Base-by-base conservation (phyloP, 225 moss, liverwort and hornwort species). In the Anthoceros angustus region DNA sequence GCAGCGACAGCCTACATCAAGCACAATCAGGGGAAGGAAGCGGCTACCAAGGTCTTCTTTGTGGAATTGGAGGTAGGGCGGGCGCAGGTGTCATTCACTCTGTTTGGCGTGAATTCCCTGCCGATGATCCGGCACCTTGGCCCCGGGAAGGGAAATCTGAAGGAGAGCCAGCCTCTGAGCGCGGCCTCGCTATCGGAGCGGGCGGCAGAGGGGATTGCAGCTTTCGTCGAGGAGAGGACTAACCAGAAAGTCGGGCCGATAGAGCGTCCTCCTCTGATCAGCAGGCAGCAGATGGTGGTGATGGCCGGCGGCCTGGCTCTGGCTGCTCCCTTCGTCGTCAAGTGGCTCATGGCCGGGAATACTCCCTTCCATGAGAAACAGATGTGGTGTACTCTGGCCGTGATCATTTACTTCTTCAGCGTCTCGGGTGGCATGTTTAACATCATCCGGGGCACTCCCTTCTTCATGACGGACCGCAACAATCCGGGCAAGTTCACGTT, bases 361-460 rank as follows among this genome's bases (percentile, higher is more conserved):
- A 89, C 98, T 38, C 82, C 88, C 14, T 69, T 99, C 63, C 86
- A 89, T 42, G 92, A 99, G 16, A 78, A 92, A 43, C 80, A 67
- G 74, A 79, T 99, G 62, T 99, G 92, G 92, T 92, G 87, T 42
- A 62, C 80, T 20, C 82, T 77, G 49, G 86, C 87, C 14, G 71
- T 99, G 67, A 25, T 87, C 67, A 69, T 99, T 25, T 99, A 99
- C 70, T 99, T 99, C 71, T 99, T 99, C 74, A 99, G 98, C 66
- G 92, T 99, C 48, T 99, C 98, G 0, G 98, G 98, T 24, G 98
- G 98, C 32, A 99, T 99, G 98, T 89, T 87, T 75, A 99, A 99
- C 79, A 92, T 99, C 75, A 99, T 99, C 12, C 80, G 98, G 67
- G 84, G 84, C 72, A 92, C 87, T 86, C 98, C 98, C 0, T 81